A percentile compares a stretch with the other conserved stretches of the same genome.
These are phyloP conservation scores for Eucalyptus dawsonii DNA, from an alignment of 345 rosid species.

Conservation along the genomic window DNA sequence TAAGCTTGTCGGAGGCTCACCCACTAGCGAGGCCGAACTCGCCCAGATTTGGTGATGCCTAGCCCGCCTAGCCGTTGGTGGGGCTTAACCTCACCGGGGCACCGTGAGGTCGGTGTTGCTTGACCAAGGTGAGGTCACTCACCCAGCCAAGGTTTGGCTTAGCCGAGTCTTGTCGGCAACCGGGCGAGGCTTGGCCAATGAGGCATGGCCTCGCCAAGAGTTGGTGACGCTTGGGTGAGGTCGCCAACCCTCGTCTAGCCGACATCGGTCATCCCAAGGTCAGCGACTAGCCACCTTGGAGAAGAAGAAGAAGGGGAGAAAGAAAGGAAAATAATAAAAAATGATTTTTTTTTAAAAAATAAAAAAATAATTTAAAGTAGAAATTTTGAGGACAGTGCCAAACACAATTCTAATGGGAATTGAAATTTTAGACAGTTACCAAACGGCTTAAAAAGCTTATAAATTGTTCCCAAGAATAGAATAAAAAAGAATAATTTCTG, in stretches of 20 bases:
- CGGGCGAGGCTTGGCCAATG: accelerated
- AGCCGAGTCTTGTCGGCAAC: accelerated
- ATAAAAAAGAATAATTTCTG: too few relatives aligned
- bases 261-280: accelerated
- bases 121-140: accelerated
- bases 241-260: accelerated
- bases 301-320: too few relatives aligned
- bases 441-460: accelerated
- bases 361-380: accelerated
- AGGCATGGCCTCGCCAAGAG: accelerated
- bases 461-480: accelerated
- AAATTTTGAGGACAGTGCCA: too few relatives aligned
- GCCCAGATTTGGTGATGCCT: accelerated
- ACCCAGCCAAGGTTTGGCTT: too few relatives aligned
- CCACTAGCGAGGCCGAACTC: too few relatives aligned
- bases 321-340: too few relatives aligned
- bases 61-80: too few relatives aligned
- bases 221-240: accelerated
- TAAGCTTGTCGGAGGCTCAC: accelerated
- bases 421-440: too few relatives aligned
- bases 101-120: accelerated
- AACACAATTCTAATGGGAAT: too few relatives aligned
- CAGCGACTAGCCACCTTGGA: accelerated
- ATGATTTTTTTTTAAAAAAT: too few relatives aligned
- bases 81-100: accelerated